These are phyloP conservation scores for Botrytis elliptica DNA, from an alignment of 2,329 filamentous ascomycete species.

Conservation along the genomic window DNA sequence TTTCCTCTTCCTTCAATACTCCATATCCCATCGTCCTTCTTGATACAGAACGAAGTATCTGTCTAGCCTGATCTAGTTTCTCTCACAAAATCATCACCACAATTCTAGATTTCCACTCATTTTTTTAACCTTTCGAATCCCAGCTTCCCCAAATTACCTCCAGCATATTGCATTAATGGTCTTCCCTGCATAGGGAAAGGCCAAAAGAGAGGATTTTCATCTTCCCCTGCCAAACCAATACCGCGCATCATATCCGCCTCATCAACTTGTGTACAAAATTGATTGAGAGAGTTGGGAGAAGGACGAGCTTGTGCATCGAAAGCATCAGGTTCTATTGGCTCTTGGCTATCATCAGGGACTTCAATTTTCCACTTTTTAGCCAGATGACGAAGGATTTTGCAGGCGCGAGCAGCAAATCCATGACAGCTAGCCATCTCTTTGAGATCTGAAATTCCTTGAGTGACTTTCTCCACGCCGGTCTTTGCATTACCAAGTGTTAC, in stretches of 20 bases:
- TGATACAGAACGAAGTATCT: neutral
- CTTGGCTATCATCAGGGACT: slow-evolving; percentile 44
- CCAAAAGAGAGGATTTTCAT: slow-evolving; percentile 35
- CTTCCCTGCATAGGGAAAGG: slow-evolving; percentile 37
- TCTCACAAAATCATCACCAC: neutral
- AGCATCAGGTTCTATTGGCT: slow-evolving; percentile 39
- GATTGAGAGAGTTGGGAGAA: slow-evolving; percentile 26
- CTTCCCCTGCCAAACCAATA: slow-evolving; percentile 19
- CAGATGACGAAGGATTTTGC: slow-evolving; percentile 54
- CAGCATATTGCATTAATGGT: slow-evolving; percentile 28
- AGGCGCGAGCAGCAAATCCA: slow-evolving; percentile 33
- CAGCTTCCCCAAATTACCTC: neutral
- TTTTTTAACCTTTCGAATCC: slow-evolving; percentile 6
- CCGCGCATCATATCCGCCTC: slow-evolving; percentile 38
- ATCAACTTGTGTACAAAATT: slow-evolving; percentile 33
- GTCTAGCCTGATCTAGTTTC: neutral
- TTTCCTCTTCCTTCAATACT: neutral
- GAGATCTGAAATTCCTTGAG: slow-evolving; percentile 56
- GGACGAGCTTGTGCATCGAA: slow-evolving; percentile 31
- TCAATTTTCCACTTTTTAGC: slow-evolving; percentile 59
- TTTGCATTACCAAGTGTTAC: slow-evolving; percentile 33
- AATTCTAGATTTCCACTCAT: neutral
- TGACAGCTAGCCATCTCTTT: slow-evolving; percentile 56
- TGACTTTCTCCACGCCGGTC: slow-evolving; percentile 44
- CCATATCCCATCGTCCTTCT: neutral